Conservation (phyloP, 257 asterid species). For the Voacanga thouarsii region DNA sequence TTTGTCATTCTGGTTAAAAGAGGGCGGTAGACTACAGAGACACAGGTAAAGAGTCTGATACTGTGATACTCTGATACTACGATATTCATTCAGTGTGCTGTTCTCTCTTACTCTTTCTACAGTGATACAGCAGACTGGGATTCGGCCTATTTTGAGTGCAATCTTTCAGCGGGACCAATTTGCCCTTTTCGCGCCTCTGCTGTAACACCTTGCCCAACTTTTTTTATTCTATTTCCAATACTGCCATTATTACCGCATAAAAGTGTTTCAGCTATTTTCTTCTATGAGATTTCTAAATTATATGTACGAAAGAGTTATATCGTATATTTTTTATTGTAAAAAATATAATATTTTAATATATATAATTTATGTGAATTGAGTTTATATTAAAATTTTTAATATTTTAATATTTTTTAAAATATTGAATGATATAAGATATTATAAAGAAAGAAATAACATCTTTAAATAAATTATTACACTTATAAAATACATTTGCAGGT, state of each 20-base stretch:
- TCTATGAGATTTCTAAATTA: not conserved
- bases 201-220: not conserved
- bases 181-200: slow-evolving; percentile 24
- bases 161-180: slow-evolving; percentile 25
- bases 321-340: too few species aligned
- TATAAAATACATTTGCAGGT: too few species aligned
- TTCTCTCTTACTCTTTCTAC: slow-evolving; percentile 9
- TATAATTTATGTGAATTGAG: too few species aligned
- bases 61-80: not conserved
- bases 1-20: not conserved
- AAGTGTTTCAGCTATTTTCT: not conserved
- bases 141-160: slow-evolving; percentile 38
- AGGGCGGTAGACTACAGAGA: not conserved
- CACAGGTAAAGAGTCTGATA: not conserved
- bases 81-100: slow-evolving; percentile 24
- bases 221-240: not conserved
- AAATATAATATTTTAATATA: too few species aligned
- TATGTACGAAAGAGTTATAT: too few species aligned
- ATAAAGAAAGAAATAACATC: too few species aligned
- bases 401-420: too few species aligned
- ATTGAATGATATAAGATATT: too few species aligned
- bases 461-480: too few species aligned
- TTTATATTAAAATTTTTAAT: too few species aligned
- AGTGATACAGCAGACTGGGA: slow-evolving; percentile 26
- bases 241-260: not conserved